Base-by-base conservation (phyloP, 345 rosid genomes). In the Crucihimalaya himalaica region DNA sequence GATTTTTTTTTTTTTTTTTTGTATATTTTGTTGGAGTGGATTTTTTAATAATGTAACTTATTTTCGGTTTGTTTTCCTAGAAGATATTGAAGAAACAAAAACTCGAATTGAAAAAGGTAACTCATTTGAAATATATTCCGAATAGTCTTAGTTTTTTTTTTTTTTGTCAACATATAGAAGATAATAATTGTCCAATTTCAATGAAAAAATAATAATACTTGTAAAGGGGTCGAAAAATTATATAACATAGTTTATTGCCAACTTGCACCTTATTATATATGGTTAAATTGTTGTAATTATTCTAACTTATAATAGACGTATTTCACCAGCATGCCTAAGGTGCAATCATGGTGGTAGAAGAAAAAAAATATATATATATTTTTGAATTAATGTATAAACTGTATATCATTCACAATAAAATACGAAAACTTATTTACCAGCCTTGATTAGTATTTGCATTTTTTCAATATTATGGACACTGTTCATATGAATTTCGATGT, bases 251-350 rank as follows among this genome's bases (percentile, higher is more conserved):
- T 60, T 11, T 68, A 60, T 60, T 60, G 40, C 18, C 79, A 68
- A 68, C 57, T 75, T 60, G 74, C 40, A 68, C 10, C 69, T 67
- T 68, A 58, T 75, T 50, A n/a, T 51, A 51, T 40, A 27, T 35
- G 29, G 42, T 10, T 51, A 67, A 60, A 68, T 23, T 67, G 48
- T 51, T 59, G 62, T 60, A 42, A 60, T 75, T 75, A 68, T 60
- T 68, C 23, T n/a, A 51, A 60, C 79, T 75, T 61, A 68, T n/a
- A 28, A 20, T 18, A 75, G 73, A 67, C 73, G 68, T 51, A 52
- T n/a, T 61, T 55, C 68, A 60, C 68, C 2, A 68, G 74, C 79
- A 75, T 60, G 74, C 74, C 21, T 29, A 29, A n/a, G 27, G 28
- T 51, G 68, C 52, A 59, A 75, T 68, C 74, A 74, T 68, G 69